Conservation (phyloP, 768 basidiomycete species). For the Agaricus sinodeliciosus region DNA sequence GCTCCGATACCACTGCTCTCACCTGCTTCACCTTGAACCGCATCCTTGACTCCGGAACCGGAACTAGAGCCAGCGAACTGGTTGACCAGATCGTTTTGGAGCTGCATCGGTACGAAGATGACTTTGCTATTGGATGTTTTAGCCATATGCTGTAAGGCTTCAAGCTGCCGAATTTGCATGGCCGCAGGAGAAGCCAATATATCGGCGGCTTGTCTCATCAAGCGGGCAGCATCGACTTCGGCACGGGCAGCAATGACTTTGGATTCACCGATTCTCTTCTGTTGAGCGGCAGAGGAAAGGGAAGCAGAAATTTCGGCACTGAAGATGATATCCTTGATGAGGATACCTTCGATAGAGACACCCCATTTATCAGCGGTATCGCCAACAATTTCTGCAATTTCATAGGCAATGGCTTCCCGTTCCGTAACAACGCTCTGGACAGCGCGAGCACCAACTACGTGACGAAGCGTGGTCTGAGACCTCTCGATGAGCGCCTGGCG, state of each 20-base stretch:
- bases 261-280: constrained; percentile 94
- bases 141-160: constrained; percentile 93
- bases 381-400: constrained; percentile 94
- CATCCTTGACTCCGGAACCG: constrained; percentile 16
- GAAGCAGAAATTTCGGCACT: constrained; percentile 84
- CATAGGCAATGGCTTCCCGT: constrained; percentile 92
- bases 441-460: constrained; percentile 90
- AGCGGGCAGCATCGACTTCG: constrained; percentile 89
- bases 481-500: constrained; percentile 80
- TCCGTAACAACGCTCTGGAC: constrained; percentile 97
- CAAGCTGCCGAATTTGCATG: constrained; percentile 97
- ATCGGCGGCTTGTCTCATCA: constrained; percentile 97
- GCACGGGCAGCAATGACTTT: constrained; percentile 96
- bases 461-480: constrained; percentile 92
- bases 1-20: constrained; percentile 30
- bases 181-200: constrained; percentile 92
- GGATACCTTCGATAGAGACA: constrained; percentile 92
- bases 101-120: constrained; percentile 90
- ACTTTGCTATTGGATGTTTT: constrained; percentile 86
- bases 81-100: constrained; percentile 64
- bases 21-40: constrained; percentile 31
- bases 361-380: constrained; percentile 96
- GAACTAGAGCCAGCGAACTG: constrained; percentile 33
- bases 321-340: constrained; percentile 95
- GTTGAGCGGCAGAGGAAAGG: constrained; percentile 91